Base-by-base conservation (phyloP, 2,329 filamentous ascomycete species). In the Xylariaceae sp. region DNA sequence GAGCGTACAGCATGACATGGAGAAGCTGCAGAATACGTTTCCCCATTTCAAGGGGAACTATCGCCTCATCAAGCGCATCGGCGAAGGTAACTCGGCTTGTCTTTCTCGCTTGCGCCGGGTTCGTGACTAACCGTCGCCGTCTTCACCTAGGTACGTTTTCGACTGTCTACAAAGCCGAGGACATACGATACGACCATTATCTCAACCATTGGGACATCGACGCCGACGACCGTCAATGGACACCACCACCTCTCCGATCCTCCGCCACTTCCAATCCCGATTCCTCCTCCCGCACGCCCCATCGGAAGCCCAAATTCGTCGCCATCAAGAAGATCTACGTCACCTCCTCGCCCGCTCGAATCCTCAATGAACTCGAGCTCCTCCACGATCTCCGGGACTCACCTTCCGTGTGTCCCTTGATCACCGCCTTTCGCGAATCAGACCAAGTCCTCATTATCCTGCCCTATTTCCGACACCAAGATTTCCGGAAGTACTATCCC, bases 241-340 rank as follows among this genome's bases (percentile, higher is more conserved):
- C 80, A 17, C 83, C 85, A n/a, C 88, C 86, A n/a, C 84, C 86
- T 0, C 71, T 85, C 9, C 88, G 85, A 71, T 70, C 80, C 74
- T 70, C 80, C 73, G 66, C 75, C 74, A 59, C 78, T 69, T 52
- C 68, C 7, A 78, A 77, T 48, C 71, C 75, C 53, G 73, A 71
- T 17, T 72, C 73, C 47, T 69, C 70, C 45, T 68, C 72, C 56
- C 66, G 71, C 17, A 71, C 68, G 18, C 73, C 73, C 47, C 77
- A 76, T 57, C 77, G 76, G 54, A 81, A 77, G 66, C 80, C 88
- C 23, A 90, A 88, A 72, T 97, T 88, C 70, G 95, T 99, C 63
- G 94, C 95, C 17, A 90, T 99, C 75, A 99, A 99, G 78, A 99
- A 99, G 78, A 99, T 99, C 68, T 99, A 99, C 74, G 94, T 97